Base-by-base conservation (phyloP, 2,329 filamentous ascomycete genomes). In the Fusarium gaditjirri region DNA sequence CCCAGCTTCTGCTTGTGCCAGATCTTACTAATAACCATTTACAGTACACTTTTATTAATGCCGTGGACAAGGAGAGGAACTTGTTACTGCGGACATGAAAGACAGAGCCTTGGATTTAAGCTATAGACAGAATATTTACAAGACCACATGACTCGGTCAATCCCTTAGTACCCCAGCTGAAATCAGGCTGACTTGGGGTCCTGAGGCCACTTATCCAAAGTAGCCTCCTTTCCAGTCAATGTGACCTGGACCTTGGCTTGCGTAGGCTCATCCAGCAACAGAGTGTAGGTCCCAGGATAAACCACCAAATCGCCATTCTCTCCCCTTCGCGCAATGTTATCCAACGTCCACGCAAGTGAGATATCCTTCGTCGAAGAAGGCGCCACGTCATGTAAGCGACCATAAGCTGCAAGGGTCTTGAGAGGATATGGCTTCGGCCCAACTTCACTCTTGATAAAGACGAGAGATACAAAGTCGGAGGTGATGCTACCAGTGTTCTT, bases 141-240 rank as follows among this genome's bases (percentile, higher is more conserved):
- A 14, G 14, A 41, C 10, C 7, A 27, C 2, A 33, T 10, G 5
- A 10, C 3, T 19, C 8, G 19, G 0, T 14, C 17, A 14, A 14
- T 3, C 3, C 19, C 13, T 19, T 3, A 12, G 3, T 17, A 7
- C 7, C 7, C 5, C 25, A 1, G 3, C 1, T 21, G 5, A 16
- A 7, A 14, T 56, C 10, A 56, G 7, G 9, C 5, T 1, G 39
- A 56, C 19, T 56, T 56, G 6, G 53, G 39, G 4, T 35, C 29
- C 1, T 56, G 29, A n/a, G 63, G 63, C 63, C 63, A 66, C 7
- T 59, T 59, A 1, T 66, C 63, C 38, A 65, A 31, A 13, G 54
- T 42, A 1, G 8, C 38, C 11, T 65, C 25, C 7, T 50, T 56
- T 2, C 63, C 63, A 8, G 61, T 66, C 3, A 66, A 29, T 1